These are phyloP conservation scores for Aspergillus hortae DNA, from an alignment of 2,329 filamentous ascomycete genomes.

Conservation along the genomic window DNA sequence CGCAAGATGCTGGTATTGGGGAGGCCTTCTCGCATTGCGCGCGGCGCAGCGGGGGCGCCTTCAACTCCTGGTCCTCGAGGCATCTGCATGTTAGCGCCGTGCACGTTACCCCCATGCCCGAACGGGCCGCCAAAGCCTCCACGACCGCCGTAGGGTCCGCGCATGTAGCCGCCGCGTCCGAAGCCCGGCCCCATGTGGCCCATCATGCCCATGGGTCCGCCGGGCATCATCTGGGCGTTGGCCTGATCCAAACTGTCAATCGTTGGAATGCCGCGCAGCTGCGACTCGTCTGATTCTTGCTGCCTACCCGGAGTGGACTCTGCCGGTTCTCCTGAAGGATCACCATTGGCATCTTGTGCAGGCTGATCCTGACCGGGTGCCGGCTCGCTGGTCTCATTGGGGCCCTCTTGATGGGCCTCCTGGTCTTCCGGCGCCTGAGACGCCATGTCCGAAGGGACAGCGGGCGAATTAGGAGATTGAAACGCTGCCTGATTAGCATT, in stretches of 20 bases:
- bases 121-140: conserved; percentile 47
- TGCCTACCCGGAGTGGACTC: conserved; percentile 11
- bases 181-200: conserved; percentile 27
- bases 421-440: conserved; percentile 22
- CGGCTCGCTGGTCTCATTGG: conserved; percentile 25
- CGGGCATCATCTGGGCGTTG: conserved; percentile 22
- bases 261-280: conserved; percentile 29
- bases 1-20: conserved; percentile 76
- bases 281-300: conserved; percentile 11
- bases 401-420: conserved; percentile 26
- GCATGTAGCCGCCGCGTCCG: conserved; percentile 39
- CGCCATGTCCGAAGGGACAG: conserved; percentile 22
- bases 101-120: conserved; percentile 36
- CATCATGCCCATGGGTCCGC: conserved; percentile 26
- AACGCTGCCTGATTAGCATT: conserved; percentile 33
- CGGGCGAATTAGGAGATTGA: conserved; percentile 29
- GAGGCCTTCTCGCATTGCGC: conserved; percentile 86
- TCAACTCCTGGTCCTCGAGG: conserved; percentile 56
- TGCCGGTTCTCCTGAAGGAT: conserved; percentile 11
- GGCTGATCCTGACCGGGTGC: conserved; percentile 26
- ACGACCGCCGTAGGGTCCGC: conserved; percentile 27
- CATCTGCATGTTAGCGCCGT: conserved; percentile 31
- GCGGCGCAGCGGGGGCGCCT: conserved; percentile 83
- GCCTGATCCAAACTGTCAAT: conserved; percentile 29
- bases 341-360: conserved; percentile 10